Evolutionary conservation across 257 asterid genomes (phyloP).

Genomic region (Gardenia jasminoides): DNA sequence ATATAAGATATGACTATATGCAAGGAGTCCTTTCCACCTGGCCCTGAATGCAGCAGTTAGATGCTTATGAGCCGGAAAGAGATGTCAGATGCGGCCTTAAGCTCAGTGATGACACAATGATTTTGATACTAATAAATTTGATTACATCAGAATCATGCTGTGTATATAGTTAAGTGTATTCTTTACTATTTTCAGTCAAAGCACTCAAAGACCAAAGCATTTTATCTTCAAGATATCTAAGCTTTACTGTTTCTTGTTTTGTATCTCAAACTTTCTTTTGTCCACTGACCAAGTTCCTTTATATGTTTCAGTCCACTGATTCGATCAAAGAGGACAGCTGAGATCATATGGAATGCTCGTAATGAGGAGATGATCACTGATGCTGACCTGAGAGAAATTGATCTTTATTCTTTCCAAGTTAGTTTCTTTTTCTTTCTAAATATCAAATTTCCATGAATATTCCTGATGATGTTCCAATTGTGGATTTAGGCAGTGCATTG

Average conservation of each 20-base stretch:
- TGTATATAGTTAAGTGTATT: not conserved
- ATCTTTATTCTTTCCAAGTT: constrained; percentile 92
- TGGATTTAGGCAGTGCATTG: not conserved
- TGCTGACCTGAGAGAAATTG: constrained; percentile 78
- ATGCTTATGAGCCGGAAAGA: not conserved
- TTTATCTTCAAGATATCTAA: not conserved
- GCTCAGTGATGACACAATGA: no score
- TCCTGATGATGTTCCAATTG: not conserved
- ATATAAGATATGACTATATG: not conserved
- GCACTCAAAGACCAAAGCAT: not conserved
- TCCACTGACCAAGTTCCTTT: constrained; percentile 17
- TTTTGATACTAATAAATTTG: not conserved
- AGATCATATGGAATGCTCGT: constrained; percentile 85
- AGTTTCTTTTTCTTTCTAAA: constrained; percentile 22
- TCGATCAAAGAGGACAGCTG: constrained; percentile 94
- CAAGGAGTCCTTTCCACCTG: not conserved
- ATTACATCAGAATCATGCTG: not conserved
- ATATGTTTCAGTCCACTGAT: constrained; percentile 65
- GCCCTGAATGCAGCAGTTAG: not conserved
- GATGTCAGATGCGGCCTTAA: not conserved
- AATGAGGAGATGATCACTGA: constrained; percentile 75
- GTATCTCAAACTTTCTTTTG: constrained; percentile 7
- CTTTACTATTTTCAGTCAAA: not conserved
- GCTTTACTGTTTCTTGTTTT: not conserved
- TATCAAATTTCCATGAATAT: not conserved